phyloP scores from a whole-genome alignment of 2,329 filamentous ascomycete genomes.

The Scopulariopsis brevicaulis region DNA sequence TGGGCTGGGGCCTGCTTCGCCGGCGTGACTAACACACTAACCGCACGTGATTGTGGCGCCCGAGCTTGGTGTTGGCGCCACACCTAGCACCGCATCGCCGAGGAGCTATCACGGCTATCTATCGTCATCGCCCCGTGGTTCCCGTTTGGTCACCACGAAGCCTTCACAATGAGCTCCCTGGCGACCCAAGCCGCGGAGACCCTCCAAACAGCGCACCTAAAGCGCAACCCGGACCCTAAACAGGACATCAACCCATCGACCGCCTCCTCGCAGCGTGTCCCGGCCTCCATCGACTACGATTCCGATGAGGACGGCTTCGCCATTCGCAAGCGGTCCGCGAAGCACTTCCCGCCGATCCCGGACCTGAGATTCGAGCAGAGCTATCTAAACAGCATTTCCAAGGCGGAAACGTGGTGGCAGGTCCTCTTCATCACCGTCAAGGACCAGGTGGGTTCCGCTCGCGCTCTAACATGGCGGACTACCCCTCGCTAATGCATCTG shows the following conservation, averaged over 20 bases:
- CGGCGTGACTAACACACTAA: background rate
- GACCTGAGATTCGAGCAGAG: conserved; percentile 97
- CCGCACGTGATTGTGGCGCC: background rate
- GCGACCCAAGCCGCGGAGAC: conserved; percentile 63
- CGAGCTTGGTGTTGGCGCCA: background rate
- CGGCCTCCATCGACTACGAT: conserved; percentile 13
- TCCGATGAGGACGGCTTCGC: conserved; percentile 54
- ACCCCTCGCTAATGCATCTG: background rate
- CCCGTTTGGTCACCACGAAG: background rate
- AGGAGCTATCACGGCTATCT: background rate
- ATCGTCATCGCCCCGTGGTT: background rate
- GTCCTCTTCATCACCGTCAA: conserved; percentile 75
- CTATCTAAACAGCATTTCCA: conserved; percentile 80
- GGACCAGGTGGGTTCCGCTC: conserved; percentile 58
- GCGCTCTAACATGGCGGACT: background rate
- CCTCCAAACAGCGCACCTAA: conserved; percentile 71
- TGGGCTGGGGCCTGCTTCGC: background rate
- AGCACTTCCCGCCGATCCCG: conserved; percentile 54
- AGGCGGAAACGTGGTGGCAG: conserved; percentile 67
- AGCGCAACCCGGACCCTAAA: conserved; percentile 54
- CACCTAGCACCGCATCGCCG: background rate
- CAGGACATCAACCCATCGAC: conserved; percentile 78
- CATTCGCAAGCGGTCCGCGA: conserved; percentile 35
- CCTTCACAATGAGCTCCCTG: conserved; percentile 36
- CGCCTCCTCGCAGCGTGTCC: conserved; percentile 41